A percentile compares a stretch with the other conserved stretches of the same genome.
phyloP scores from a whole-genome alignment of 345 rosid genomes.

The Erodium maritimum region DNA sequence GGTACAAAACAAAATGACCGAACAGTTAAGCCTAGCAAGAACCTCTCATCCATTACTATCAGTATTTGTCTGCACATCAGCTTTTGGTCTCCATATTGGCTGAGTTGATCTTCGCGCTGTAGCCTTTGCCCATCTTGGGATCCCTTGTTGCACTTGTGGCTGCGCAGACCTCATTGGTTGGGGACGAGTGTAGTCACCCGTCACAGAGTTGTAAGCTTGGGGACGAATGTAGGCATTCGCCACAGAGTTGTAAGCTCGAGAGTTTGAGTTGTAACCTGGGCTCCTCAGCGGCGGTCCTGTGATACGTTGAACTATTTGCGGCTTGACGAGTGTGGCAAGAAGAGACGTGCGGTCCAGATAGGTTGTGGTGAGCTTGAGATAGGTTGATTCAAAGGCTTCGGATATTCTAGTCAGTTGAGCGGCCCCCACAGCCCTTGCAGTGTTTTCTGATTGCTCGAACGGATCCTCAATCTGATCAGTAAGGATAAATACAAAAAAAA shows the following conservation, averaged over 20 bases:
- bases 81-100: not conserved
- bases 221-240: no score
- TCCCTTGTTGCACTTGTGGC: not conserved
- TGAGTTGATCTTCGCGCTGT: not conserved
- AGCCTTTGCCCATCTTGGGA: not conserved
- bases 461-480: constrained; percentile 78
- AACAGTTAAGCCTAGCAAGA: not conserved
- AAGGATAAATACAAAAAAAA: not conserved
- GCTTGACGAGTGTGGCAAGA: constrained; percentile 27
- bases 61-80: not conserved
- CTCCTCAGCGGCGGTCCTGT: constrained; percentile 13
- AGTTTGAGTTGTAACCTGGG: constrained; percentile 2
- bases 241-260: not conserved
- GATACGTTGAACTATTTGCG: constrained; percentile 16
- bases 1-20: not conserved
- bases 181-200: not conserved
- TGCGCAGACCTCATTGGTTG: not conserved
- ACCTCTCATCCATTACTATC: not conserved
- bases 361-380: constrained; percentile 17
- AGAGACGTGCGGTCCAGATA: constrained; percentile 22
- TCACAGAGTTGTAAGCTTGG: not conserved
- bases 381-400: constrained; percentile 39
- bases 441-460: constrained; percentile 71
- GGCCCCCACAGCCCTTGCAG: constrained; percentile 55
- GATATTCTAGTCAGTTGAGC: constrained; percentile 42